Conservation (phyloP, 306 rosid genomes). For the Malus sylvestris region DNA sequence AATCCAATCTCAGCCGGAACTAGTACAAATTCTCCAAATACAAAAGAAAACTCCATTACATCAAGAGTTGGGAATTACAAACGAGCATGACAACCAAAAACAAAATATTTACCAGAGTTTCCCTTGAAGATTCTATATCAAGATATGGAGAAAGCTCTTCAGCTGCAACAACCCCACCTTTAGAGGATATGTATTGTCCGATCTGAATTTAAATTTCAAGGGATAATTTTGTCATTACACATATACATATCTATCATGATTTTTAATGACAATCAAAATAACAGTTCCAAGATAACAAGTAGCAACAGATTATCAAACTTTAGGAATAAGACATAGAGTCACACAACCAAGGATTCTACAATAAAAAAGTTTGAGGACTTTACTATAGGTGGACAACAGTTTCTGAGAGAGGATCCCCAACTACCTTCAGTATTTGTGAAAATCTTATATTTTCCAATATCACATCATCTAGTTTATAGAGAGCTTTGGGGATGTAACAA, state of each 20-base stretch:
- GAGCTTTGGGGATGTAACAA: not conserved
- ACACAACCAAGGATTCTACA: not conserved
- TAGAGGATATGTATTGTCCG: constrained; percentile 85
- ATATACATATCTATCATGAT: not conserved
- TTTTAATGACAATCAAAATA: not conserved
- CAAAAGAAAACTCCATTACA: not conserved
- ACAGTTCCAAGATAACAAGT: not conserved
- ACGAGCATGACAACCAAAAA: not conserved
- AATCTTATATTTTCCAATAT: not conserved
- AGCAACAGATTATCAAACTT: not conserved
- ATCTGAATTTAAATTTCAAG: constrained; percentile 47
- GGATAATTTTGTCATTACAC: not conserved
- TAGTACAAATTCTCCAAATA: not conserved
- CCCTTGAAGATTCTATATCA: constrained; percentile 50
- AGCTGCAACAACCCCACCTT: constrained; percentile 93
- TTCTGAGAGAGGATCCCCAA: not conserved
- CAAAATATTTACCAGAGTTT: constrained; percentile 39
- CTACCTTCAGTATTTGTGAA: not conserved
- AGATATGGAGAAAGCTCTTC: constrained; percentile 97
- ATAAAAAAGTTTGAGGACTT: not conserved
- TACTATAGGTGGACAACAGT: not conserved
- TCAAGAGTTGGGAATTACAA: not conserved
- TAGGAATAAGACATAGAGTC: not conserved
- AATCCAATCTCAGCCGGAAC: not conserved
- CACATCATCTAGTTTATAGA: not conserved